phyloP scores from a whole-genome alignment of 2,329 filamentous ascomycete genomes.

The Apiospora malaysiana region DNA sequence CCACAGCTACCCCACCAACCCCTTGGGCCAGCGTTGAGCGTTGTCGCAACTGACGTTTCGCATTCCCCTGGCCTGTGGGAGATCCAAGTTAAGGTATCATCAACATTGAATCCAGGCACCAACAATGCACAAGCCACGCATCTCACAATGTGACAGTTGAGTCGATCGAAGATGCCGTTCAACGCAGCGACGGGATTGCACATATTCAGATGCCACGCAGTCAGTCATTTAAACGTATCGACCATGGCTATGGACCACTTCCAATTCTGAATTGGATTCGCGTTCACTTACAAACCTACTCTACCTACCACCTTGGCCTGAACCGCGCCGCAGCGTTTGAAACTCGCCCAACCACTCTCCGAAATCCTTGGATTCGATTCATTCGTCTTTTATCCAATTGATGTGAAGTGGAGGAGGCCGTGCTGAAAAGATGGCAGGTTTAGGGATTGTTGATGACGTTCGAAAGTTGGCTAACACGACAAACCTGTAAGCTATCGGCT shows the following conservation, averaged over 20 bases:
- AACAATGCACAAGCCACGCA: no score
- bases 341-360: background rate
- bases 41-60: conserved; percentile 25
- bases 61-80: background rate
- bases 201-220: background rate
- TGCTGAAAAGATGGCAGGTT: background rate
- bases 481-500: background rate
- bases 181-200: background rate
- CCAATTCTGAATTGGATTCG: background rate
- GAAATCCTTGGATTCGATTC: background rate
- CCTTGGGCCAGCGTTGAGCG: background rate
- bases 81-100: background rate
- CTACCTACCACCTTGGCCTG: background rate
- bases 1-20: background rate
- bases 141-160: no score
- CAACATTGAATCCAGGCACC: no score
- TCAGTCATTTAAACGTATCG: no score
- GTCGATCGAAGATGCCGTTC: no score
- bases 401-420: background rate
- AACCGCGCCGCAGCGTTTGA: background rate
- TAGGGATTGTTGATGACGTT: background rate
- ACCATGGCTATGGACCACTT: background rate
- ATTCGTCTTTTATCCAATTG: background rate
- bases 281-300: background rate
- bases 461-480: background rate